These are phyloP conservation scores for Tetragonia tetragonoides DNA, from an alignment of 148 eudicot species.

Conservation along the genomic window DNA sequence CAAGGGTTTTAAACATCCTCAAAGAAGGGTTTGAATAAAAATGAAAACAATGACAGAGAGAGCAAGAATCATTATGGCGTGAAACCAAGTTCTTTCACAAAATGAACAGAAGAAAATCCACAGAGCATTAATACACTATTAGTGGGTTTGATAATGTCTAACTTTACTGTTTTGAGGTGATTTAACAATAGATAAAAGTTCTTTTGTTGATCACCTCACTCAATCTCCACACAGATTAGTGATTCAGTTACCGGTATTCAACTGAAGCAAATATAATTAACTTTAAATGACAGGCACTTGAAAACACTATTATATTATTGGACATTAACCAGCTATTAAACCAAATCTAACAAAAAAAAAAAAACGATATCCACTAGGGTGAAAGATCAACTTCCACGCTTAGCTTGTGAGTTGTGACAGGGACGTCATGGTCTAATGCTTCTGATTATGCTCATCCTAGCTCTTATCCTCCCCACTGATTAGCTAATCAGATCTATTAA, in stretches of 20 bases:
- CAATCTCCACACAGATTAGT: not conserved
- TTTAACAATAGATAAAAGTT: not conserved
- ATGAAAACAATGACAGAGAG: too few relatives aligned
- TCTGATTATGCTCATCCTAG: slow-evolving; percentile 14
- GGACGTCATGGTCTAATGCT: not conserved
- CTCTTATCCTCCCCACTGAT: slow-evolving; percentile 22
- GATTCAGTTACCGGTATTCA: not conserved
- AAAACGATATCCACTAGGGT: not conserved
- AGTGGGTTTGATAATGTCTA: not conserved
- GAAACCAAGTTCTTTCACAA: too few relatives aligned
- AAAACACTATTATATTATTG: not conserved
- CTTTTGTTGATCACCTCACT: not conserved
- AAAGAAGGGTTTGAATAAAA: too few relatives aligned
- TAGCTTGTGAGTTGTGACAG: not conserved
- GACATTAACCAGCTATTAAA: not conserved
- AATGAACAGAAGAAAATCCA: not conserved
- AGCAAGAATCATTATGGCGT: too few relatives aligned
- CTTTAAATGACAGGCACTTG: not conserved
- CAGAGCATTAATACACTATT: not conserved
- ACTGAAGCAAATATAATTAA: not conserved
- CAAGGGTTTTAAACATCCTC: too few relatives aligned
- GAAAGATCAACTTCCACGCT: not conserved
- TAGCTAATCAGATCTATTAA: slow-evolving; percentile 29
- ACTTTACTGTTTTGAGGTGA: not conserved
- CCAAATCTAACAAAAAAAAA: not conserved